Base-by-base conservation (phyloP, 805 yeast species). In the Sugiyamaella marilandica region DNA sequence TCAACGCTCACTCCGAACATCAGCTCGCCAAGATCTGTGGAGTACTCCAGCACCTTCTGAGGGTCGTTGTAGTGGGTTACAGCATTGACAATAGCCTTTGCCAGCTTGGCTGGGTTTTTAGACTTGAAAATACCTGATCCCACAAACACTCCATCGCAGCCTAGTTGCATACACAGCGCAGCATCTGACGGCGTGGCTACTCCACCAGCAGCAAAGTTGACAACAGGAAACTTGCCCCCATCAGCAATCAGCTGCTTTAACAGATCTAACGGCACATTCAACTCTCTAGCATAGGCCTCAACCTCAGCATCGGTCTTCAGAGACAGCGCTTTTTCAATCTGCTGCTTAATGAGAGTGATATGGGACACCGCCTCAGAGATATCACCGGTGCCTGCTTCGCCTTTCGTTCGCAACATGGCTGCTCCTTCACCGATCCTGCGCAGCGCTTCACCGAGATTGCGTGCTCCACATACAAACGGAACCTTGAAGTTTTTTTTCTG, bases 381-480 rank as follows among this genome's bases (percentile, higher is more conserved):
- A 68, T 86, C 94, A 51, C 95, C 95, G 36, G 95, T 87, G 44
- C 95, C 95, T 34, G 95, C 94, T 68, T 86, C 95, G 60, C 95
- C 95, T 71, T 86, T 86, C 59, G 94, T 83, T 67, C 94, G 78
- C 65, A 86, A 79, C 92, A 86, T 85, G 32, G 92, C 91, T 35
- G 94, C 92, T 59, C 94, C 94, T 70, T 86, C 95, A 61, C 76
- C 72, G 63, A 87, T 76, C 65, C 95, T 78, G 68, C 94, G 79
- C 59, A 86, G 75, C 2, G 92, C 91, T 69, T 86, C 94, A 43
- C 92, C 94, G 53, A 86, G 76, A 70, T 86, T 80, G 66, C 82
- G 83, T 54, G 91, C 88, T 37, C 95, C 95, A 67, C 94, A 87
- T 13, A 86, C 94, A 68, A 85, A 87, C 29, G 94, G 92, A 50